Conservation (phyloP, 2,329 filamentous ascomycete genomes). For the Aureobasidium lini region DNA sequence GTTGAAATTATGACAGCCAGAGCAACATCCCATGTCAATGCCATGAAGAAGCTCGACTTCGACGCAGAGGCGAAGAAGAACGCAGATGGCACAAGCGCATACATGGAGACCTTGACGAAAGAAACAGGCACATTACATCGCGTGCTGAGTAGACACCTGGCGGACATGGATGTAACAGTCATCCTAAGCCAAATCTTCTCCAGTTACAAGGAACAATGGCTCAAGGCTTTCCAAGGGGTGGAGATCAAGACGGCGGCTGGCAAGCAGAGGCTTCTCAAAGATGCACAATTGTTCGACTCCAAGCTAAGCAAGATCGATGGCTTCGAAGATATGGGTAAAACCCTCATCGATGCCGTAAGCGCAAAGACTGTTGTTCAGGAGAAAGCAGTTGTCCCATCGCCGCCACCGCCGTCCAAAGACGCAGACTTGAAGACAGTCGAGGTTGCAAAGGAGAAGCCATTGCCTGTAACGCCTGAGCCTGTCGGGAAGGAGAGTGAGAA, state of each 20-base stretch:
- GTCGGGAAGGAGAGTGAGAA: background rate
- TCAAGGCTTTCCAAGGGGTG: slow-evolving; percentile 59
- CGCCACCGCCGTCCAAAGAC: background rate
- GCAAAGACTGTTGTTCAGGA: slow-evolving; percentile 7
- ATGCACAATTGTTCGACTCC: slow-evolving; percentile 64
- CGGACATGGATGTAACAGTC: slow-evolving; percentile 65
- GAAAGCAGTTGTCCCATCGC: background rate
- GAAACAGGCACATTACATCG: slow-evolving; percentile 80
- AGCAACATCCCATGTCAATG: slow-evolving; percentile 64
- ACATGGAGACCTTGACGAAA: slow-evolving; percentile 81
- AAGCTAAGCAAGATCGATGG: slow-evolving; percentile 72
- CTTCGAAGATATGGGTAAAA: slow-evolving; percentile 64
- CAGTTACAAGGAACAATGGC: slow-evolving; percentile 73
- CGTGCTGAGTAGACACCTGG: slow-evolving; percentile 73
- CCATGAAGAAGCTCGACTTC: slow-evolving; percentile 70
- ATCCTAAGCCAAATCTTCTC: slow-evolving; percentile 83
- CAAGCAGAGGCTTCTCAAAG: slow-evolving; percentile 68
- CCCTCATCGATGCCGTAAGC: slow-evolving; percentile 48
- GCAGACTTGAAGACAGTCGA: background rate
- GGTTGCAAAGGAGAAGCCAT: background rate
- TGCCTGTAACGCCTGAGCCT: background rate
- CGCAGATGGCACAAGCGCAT: slow-evolving; percentile 44
- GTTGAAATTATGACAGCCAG: slow-evolving; percentile 86
- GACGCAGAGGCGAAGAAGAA: slow-evolving; percentile 42
- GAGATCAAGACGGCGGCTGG: slow-evolving; percentile 59